Evolutionary conservation across 2,329 filamentous ascomycete species (phyloP).

Genomic region (Fusarium udum): DNA sequence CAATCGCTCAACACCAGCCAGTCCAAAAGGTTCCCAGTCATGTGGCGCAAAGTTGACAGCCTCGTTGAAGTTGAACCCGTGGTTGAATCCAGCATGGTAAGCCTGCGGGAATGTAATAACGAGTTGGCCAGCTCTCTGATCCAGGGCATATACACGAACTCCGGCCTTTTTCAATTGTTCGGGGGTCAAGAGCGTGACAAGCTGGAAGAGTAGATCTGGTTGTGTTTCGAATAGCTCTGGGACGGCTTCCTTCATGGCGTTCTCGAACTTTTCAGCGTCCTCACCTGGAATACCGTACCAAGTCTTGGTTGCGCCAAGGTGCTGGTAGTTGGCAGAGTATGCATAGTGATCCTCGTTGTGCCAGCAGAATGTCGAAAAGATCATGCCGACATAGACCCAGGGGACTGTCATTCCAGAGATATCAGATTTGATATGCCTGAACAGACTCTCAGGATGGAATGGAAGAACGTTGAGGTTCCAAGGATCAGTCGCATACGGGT

Average conservation of each 20-base stretch:
- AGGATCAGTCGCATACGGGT: slow-evolving; percentile 86
- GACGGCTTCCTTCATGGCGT: slow-evolving; percentile 93
- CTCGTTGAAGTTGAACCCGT: slow-evolving; percentile 99
- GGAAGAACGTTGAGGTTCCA: slow-evolving; percentile 98
- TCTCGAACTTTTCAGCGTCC: slow-evolving; percentile 93
- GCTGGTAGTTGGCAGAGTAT: slow-evolving; percentile 98
- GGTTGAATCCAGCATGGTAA: slow-evolving; percentile 98
- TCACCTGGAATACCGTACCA: slow-evolving; percentile 98
- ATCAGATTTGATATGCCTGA: slow-evolving; percentile 96
- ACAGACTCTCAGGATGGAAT: slow-evolving; percentile 88
- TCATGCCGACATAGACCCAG: slow-evolving; percentile 99
- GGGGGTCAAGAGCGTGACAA: slow-evolving; percentile 94
- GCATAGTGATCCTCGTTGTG: slow-evolving; percentile 98
- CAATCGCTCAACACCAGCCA: slow-evolving; percentile 84
- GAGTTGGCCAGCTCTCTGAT: slow-evolving; percentile 94
- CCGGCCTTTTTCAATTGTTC: slow-evolving; percentile 93
- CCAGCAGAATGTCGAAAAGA: slow-evolving; percentile 99
- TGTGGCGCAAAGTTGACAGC: slow-evolving; percentile 96
- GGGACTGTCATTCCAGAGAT: slow-evolving; percentile 99
- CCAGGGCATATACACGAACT: slow-evolving; percentile 92
- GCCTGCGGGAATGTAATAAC: slow-evolving; percentile 97
- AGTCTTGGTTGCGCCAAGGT: slow-evolving; percentile 97
- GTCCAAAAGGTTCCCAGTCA: slow-evolving; percentile 95
- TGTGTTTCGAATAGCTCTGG: slow-evolving; percentile 97
- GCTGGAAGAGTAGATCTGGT: slow-evolving; percentile 93